A percentile compares a stretch with the other conserved stretches of the same genome.
phyloP scores from a whole-genome alignment of 306 rosid species.

The Calophaca sinica region DNA sequence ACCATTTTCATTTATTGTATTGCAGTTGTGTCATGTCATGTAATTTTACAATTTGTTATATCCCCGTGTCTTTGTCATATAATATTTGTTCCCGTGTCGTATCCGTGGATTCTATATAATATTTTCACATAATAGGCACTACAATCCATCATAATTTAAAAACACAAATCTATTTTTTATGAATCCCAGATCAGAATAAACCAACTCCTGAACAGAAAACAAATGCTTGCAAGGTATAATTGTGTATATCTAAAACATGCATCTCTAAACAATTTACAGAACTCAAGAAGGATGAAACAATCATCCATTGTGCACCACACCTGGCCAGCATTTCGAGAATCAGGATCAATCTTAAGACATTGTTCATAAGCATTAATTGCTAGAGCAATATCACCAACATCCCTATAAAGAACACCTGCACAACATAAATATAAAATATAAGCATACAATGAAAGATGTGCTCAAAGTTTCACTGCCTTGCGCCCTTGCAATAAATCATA shows the following conservation, averaged over 20 bases:
- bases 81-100: neutral
- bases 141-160: neutral
- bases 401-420: slow-evolving; percentile 93
- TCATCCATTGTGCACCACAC: slow-evolving; percentile 50
- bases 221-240: too few relatives aligned
- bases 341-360: slow-evolving; percentile 91
- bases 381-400: slow-evolving; percentile 79
- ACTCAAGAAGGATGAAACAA: slow-evolving; percentile 1
- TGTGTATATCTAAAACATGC: too few relatives aligned
- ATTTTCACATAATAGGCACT: slow-evolving; percentile 11
- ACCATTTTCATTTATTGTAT: too few relatives aligned
- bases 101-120: neutral
- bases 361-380: slow-evolving; percentile 92
- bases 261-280: neutral
- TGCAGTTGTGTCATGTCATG: too few relatives aligned
- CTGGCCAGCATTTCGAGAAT: slow-evolving; percentile 98
- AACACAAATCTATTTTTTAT: neutral
- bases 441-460: neutral
- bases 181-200: slow-evolving; percentile 1
- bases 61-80: neutral
- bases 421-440: slow-evolving; percentile 38
- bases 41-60: neutral
- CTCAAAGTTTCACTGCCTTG: neutral
- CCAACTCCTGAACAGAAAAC: neutral
- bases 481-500: slow-evolving; percentile 10